phyloP scores from a whole-genome alignment of 768 basidiomycete species.

The Macrocybe gigantea region DNA sequence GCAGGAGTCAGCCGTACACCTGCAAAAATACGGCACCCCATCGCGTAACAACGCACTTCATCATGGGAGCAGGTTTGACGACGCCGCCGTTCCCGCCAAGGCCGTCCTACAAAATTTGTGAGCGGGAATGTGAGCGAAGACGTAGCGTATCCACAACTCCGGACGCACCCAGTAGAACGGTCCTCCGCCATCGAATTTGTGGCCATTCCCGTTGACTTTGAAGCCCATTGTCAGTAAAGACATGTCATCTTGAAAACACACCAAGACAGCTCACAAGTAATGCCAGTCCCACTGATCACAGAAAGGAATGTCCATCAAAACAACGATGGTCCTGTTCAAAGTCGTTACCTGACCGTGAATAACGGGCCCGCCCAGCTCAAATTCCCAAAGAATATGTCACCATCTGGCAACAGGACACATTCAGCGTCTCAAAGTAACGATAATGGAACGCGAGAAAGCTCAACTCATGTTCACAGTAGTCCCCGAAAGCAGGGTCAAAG shows the following conservation, averaged over 20 bases:
- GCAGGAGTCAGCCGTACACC: not conserved
- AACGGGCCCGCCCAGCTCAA: constrained; percentile 47
- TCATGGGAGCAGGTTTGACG: constrained; percentile 36
- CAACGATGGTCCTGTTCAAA: not conserved
- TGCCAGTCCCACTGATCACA: constrained; percentile 32
- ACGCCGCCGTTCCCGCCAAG: constrained; percentile 32
- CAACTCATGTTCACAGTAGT: constrained; percentile 56
- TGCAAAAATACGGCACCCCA: too few species aligned
- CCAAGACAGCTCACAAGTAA: constrained; percentile 35
- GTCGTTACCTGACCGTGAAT: constrained; percentile 40
- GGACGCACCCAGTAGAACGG: constrained; percentile 35
- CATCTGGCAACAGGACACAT: constrained; percentile 29
- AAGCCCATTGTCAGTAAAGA: not conserved
- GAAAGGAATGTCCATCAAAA: not conserved
- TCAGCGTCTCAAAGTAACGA: not conserved
- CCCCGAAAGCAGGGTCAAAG: constrained; percentile 36
- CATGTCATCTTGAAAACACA: not conserved
- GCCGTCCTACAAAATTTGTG: constrained; percentile 26
- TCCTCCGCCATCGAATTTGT: constrained; percentile 36
- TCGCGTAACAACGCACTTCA: constrained; percentile 24
- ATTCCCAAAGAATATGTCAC: constrained; percentile 53
- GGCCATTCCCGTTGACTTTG: constrained; percentile 35
- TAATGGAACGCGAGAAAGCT: constrained; percentile 12
- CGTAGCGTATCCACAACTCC: not conserved
- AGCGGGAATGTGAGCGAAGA: not conserved